A percentile compares a stretch with the other conserved stretches of the same genome.
Conservation (phyloP, 257 asterid genomes). For the Nicotiana benthamiana region DNA sequence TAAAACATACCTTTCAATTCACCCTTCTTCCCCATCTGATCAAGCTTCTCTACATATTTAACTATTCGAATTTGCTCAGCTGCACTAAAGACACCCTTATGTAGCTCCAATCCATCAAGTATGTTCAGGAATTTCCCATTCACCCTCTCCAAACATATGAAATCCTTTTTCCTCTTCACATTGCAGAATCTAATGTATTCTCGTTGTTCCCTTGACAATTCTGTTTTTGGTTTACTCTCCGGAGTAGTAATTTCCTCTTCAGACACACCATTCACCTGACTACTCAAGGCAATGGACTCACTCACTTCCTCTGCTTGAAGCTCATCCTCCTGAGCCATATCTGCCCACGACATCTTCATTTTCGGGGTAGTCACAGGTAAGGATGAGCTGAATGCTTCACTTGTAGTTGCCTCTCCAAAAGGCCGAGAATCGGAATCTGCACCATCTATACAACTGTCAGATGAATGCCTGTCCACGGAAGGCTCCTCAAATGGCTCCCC, state of each 20-base stretch:
- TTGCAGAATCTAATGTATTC: constrained; percentile 30
- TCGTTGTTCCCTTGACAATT: constrained; percentile 34
- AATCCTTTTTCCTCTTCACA: constrained; percentile 34
- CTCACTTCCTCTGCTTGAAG: constrained; percentile 33
- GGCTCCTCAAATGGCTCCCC: constrained; percentile 26
- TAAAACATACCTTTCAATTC: constrained; percentile 26
- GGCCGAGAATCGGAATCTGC: not conserved
- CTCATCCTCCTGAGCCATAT: constrained; percentile 91
- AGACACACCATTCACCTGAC: constrained; percentile 16
- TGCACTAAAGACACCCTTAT: constrained; percentile 34
- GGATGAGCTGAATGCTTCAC: constrained; percentile 26
- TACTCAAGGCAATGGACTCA: constrained; percentile 11
- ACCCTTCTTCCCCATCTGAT: constrained; percentile 36
- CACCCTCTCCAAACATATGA: constrained; percentile 30
- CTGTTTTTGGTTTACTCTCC: constrained; percentile 38
- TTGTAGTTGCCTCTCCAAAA: constrained; percentile 22
- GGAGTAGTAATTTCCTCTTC: constrained; percentile 18
- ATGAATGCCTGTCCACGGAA: constrained; percentile 2
- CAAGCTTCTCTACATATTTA: constrained; percentile 23
- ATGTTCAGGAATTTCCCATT: constrained; percentile 32
- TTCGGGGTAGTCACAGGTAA: constrained; percentile 23
- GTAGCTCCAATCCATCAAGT: constrained; percentile 39
- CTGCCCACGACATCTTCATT: constrained; percentile 86
- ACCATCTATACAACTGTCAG: not conserved
- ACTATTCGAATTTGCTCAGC: constrained; percentile 43